phyloP scores from a whole-genome alignment of 192 early-diverging fungal genomes.

The Coemansia sp. region DNA sequence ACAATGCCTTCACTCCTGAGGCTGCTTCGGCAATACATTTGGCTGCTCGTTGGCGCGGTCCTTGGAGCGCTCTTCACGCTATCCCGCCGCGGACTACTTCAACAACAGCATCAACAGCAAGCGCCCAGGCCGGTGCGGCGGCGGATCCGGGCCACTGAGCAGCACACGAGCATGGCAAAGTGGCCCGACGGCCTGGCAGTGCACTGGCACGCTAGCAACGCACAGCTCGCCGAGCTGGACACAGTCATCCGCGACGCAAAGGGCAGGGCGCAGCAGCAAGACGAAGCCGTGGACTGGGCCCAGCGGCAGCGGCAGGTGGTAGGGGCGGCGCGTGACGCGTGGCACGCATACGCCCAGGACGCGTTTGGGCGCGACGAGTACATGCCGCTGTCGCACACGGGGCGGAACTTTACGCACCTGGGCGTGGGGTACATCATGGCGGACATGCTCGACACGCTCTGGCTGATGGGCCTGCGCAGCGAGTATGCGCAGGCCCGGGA shows the following conservation, averaged over 20 bases:
- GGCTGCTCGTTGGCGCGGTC: background rate
- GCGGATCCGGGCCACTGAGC: background rate
- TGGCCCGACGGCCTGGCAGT: background rate
- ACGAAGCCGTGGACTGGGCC: constrained; percentile 28
- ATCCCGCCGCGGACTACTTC: background rate
- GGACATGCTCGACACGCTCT: constrained; percentile 85
- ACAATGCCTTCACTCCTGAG: background rate
- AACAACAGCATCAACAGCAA: background rate
- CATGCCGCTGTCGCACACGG: constrained; percentile 64
- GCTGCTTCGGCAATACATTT: background rate
- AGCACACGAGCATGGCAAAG: background rate
- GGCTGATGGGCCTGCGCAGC: constrained; percentile 69
- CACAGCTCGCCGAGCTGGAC: constrained; percentile 23
- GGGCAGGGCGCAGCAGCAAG: background rate
- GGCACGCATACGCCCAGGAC: constrained; percentile 74
- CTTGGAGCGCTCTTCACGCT: background rate
- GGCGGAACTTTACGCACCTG: constrained; percentile 59
- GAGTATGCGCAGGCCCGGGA: constrained; percentile 70
- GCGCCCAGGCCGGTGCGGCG: background rate
- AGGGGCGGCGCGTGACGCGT: constrained; percentile 72
- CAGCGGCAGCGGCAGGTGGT: constrained; percentile 59
- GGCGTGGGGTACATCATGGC: constrained; percentile 81
- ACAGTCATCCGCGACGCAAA: constrained; percentile 17
- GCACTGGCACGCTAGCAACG: constrained; percentile 26
- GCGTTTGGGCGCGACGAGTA: constrained; percentile 89